Conservation (phyloP, 2,329 filamentous ascomycete species). For the Cladosporium sp. region DNA sequence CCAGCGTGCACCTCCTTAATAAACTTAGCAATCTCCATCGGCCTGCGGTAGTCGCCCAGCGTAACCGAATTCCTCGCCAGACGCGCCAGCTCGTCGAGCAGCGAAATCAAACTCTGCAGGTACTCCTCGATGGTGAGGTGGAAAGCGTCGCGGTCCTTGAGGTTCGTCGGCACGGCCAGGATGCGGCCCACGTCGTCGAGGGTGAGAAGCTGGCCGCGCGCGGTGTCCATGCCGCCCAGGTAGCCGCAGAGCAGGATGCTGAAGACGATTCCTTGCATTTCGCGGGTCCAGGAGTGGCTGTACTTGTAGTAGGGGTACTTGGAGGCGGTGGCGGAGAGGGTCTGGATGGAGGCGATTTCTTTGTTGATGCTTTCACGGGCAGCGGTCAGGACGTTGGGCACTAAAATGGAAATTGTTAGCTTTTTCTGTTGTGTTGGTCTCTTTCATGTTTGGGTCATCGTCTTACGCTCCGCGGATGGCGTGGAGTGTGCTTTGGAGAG, state of each 20-base stretch:
- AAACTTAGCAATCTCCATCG: constrained; percentile 84
- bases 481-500: constrained; percentile 90
- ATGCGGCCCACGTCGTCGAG: constrained; percentile 84
- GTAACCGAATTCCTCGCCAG: constrained; percentile 95
- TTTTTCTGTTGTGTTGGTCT: background rate
- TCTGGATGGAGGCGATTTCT: constrained; percentile 69
- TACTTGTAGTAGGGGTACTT: constrained; percentile 98
- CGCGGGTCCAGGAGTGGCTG: constrained; percentile 81
- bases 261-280: constrained; percentile 75
- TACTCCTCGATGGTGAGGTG: constrained; percentile 98
- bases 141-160: constrained; percentile 84
- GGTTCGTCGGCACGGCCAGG: constrained; percentile 85
- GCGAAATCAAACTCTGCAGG: constrained; percentile 79
- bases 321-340: constrained; percentile 73
- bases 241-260: constrained; percentile 68
- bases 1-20: constrained; percentile 94
- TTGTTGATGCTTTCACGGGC: constrained; percentile 70
- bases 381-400: constrained; percentile 67
- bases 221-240: constrained; percentile 70
- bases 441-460: constrained; percentile 21
- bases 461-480: constrained; percentile 63
- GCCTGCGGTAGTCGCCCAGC: constrained; percentile 81
- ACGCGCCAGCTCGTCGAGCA: constrained; percentile 87
- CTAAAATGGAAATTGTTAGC: constrained; percentile 47
- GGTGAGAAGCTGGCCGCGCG: constrained; percentile 68